Evolutionary conservation across 2,329 filamentous ascomycete genomes (phyloP), one percentile per base, ranked within the genome.

Genomic region (Aureobasidium sp.): DNA sequence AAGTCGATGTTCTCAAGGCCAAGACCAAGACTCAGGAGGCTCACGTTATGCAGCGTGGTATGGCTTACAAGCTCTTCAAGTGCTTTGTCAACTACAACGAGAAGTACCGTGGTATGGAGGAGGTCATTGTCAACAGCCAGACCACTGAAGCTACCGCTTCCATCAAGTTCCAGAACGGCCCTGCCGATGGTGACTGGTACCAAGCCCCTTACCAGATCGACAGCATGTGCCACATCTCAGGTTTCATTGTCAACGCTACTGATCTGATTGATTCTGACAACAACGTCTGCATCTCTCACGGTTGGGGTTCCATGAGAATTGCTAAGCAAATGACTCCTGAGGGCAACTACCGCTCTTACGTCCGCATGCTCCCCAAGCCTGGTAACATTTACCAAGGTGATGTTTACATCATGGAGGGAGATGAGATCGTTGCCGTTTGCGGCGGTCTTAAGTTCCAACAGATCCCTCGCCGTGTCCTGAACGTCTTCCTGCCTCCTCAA

Each of bases 51-150:
- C 83, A 87, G 55, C 85, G 87, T 29, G 87, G 87, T 37, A 84
- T 91, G 77, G 87, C 87, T 15, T 94, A 94, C 81, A 92, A 91
- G 76, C 81, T 87, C 57, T 84, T 84, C 76, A 81, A 81, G 69
- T 78, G 80, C 59, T 75, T 84, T 36, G 82, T 84, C 41, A 80
- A 79, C 55, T 85, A 85, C 67, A 78, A 80, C 62, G 76, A 79
- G 62, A 82, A 79, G 68, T 85, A 82, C 72, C 78, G 81, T 60
- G 81, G 80, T 55, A 84, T 85, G 75, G 76, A 81, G 50, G 82
- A 84, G 67, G 82, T 84, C 52, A 81, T 84, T 55, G 75, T 84
- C 12, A 81, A 84, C 68, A 80, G 80, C 63, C 78, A 80, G 62
- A 73, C 79, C 59, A 81, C 80, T 36, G 82, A 84, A 66, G 82